These are phyloP conservation scores for Aspergillus homomorphus DNA, from an alignment of 495 filamentous ascomycete genomes.

Conservation along the genomic window DNA sequence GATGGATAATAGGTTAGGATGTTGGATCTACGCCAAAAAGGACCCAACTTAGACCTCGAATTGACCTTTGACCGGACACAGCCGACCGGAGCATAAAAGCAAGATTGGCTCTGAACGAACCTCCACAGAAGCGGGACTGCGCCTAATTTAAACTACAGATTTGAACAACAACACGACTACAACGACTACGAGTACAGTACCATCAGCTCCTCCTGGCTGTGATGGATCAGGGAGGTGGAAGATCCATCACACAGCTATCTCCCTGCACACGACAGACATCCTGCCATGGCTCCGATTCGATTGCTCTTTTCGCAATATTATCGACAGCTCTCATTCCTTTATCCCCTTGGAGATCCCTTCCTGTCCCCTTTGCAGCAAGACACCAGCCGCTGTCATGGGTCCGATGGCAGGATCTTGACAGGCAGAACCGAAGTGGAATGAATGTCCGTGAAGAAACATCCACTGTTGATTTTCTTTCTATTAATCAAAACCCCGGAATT, in stretches of 20 bases:
- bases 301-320: too few species aligned
- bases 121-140: too few species aligned
- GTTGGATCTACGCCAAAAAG: slow-evolving; percentile 8
- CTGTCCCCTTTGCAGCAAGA: background rate
- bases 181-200: too few species aligned
- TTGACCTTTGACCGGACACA: too few species aligned
- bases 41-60: too few species aligned
- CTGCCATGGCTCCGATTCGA: too few species aligned
- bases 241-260: too few species aligned
- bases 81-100: background rate
- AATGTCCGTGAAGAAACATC: background rate
- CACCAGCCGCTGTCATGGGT: background rate
- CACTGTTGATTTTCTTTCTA: background rate
- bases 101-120: too few species aligned
- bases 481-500: background rate
- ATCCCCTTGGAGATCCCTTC: background rate
- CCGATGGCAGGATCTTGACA: background rate
- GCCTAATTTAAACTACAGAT: too few species aligned
- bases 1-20: slow-evolving; percentile 2
- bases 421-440: background rate
- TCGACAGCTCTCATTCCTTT: background rate
- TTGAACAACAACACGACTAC: too few species aligned
- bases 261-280: too few species aligned
- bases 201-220: too few species aligned
- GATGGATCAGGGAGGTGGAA: background rate